phyloP scores from a whole-genome alignment of 768 basidiomycete genomes.

The Russula olivacea region DNA sequence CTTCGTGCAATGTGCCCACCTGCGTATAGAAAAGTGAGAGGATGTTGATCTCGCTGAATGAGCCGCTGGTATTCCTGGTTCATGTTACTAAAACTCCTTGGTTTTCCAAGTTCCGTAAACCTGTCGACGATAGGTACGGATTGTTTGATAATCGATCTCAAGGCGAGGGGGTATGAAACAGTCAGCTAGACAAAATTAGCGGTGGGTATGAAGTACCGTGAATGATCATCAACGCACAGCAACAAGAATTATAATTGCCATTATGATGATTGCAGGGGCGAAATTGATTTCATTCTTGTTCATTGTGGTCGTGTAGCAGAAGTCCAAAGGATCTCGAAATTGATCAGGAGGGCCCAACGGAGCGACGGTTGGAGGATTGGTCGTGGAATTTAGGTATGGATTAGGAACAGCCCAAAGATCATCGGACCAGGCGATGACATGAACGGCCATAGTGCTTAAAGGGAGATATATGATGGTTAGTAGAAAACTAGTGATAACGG shows the following conservation, averaged over 20 bases:
- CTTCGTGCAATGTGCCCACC: slow-evolving; percentile 39
- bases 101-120: slow-evolving; percentile 67
- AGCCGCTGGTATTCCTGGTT: slow-evolving; percentile 67
- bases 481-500: slow-evolving; percentile 58
- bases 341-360: slow-evolving; percentile 52
- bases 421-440: slow-evolving; percentile 70
- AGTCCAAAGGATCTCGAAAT: slow-evolving; percentile 59
- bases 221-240: slow-evolving; percentile 38
- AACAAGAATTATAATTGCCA: slow-evolving; percentile 47
- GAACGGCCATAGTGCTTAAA: slow-evolving; percentile 69
- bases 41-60: slow-evolving; percentile 55
- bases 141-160: slow-evolving; percentile 48
- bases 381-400: slow-evolving; percentile 56
- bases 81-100: slow-evolving; percentile 49
- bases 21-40: slow-evolving; percentile 64
- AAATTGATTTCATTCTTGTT: slow-evolving; percentile 60
- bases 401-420: slow-evolving; percentile 71
- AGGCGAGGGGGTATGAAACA: slow-evolving; percentile 62
- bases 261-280: slow-evolving; percentile 55
- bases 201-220: background rate
- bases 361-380: slow-evolving; percentile 42
- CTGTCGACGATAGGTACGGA: slow-evolving; percentile 60
- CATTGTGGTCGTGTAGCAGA: slow-evolving; percentile 80
- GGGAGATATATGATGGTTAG: slow-evolving; percentile 69
- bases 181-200: slow-evolving; percentile 43